A percentile compares a stretch with the other conserved stretches of the same genome.
Evolutionary conservation across 2,329 filamentous ascomycete genomes (phyloP).

Genomic region (Fusarium oligoseptatum): DNA sequence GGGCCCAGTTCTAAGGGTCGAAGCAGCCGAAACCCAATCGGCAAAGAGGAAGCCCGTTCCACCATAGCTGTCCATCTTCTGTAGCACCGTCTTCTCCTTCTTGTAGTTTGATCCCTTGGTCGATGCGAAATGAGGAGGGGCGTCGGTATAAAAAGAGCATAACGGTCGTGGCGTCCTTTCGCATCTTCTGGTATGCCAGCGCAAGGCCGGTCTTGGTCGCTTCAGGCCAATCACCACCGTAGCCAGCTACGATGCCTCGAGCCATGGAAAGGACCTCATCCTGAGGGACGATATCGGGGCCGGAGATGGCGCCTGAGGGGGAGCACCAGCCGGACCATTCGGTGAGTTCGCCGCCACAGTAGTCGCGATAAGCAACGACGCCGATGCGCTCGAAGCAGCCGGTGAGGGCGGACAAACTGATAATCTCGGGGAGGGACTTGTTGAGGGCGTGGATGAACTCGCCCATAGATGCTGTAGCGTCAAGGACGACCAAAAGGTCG

Average conservation of each 20-base stretch:
- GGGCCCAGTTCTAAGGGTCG: constrained; percentile 47
- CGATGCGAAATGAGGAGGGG: constrained; percentile 58
- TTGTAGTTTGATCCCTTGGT: constrained; percentile 46
- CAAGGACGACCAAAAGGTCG: constrained; percentile 62
- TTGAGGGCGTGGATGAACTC: constrained; percentile 59
- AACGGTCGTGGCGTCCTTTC: constrained; percentile 62
- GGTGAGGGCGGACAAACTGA: constrained; percentile 62
- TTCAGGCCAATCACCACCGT: constrained; percentile 61
- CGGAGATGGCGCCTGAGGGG: constrained; percentile 31
- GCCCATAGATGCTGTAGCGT: constrained; percentile 62
- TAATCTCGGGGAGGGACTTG: constrained; percentile 63
- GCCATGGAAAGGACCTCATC: constrained; percentile 54
- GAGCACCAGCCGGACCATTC: constrained; percentile 65
- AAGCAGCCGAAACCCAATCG: constrained; percentile 59
- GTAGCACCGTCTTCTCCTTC: constrained; percentile 46
- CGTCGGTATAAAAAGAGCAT: constrained; percentile 62
- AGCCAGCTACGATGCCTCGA: constrained; percentile 47
- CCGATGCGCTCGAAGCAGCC: constrained; percentile 64
- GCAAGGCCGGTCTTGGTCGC: constrained; percentile 64
- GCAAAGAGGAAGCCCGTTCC: constrained; percentile 53
- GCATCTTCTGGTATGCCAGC: constrained; percentile 60
- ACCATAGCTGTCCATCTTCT: constrained; percentile 44
- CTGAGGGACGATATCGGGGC: constrained; percentile 45
- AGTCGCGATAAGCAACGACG: constrained; percentile 65
- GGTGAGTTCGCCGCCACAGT: constrained; percentile 52